Conservation (phyloP, 805 yeast species). For the Metschnikowia cerradonensis region DNA sequence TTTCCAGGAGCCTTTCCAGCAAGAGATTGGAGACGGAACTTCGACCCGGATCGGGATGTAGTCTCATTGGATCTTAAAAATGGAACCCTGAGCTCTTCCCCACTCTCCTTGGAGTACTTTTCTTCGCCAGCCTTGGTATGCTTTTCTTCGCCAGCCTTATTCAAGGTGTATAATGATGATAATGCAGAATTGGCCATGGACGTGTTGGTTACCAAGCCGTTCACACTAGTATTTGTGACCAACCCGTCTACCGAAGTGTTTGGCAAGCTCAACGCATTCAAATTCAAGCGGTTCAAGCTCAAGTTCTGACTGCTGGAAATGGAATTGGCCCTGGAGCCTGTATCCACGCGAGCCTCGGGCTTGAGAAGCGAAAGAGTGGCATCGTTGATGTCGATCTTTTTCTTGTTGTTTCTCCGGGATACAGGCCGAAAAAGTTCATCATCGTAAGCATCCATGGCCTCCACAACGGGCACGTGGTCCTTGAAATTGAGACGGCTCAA, state of each 20-base stretch:
- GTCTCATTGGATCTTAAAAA: neutral
- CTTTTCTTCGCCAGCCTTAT: slow-evolving; percentile 20
- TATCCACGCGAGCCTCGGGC: slow-evolving; percentile 1
- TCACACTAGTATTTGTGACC: slow-evolving; percentile 28
- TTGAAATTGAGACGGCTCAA: slow-evolving; percentile 52
- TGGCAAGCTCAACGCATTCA: neutral
- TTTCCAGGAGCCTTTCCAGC: neutral
- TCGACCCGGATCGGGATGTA: neutral
- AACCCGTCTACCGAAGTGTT: neutral
- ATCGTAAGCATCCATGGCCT: slow-evolving; percentile 70
- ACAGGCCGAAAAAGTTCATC: slow-evolving; percentile 44
- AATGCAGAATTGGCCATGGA: slow-evolving; percentile 33
- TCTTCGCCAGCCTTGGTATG: neutral
- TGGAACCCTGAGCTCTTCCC: no score
- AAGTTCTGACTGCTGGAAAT: neutral
- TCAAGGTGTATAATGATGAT: slow-evolving; percentile 34
- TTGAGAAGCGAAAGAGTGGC: slow-evolving; percentile 29
- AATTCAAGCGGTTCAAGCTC: neutral
- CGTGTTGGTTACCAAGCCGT: slow-evolving; percentile 35
- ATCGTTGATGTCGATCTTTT: slow-evolving; percentile 6
- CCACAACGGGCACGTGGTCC: slow-evolving; percentile 41
- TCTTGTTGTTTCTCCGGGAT: slow-evolving; percentile 5
- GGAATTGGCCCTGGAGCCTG: neutral
- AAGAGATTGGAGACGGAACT: neutral
- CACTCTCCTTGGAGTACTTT: neutral